phyloP scores from a whole-genome alignment of 176 grass and related monocot species.

The Oryza meyeriana region DNA sequence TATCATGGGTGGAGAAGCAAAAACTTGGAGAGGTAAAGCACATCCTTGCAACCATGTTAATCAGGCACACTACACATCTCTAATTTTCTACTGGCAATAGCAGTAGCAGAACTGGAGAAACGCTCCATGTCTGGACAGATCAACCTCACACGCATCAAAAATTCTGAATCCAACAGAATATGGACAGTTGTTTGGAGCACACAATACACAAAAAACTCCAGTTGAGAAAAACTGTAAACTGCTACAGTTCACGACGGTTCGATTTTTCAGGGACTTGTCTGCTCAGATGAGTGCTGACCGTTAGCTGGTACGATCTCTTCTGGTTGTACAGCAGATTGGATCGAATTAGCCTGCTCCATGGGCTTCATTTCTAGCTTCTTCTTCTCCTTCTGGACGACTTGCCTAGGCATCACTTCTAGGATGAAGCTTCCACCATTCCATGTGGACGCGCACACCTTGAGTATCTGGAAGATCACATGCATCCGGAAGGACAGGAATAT shows the following conservation, averaged over 20 bases:
- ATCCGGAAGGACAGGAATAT: conserved; percentile 91
- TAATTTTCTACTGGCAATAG: not conserved
- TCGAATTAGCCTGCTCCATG: conserved; percentile 20
- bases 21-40: no score
- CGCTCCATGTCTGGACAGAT: not conserved
- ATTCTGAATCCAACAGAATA: not conserved
- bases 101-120: not conserved
- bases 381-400: conserved; percentile 77
- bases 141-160: not conserved
- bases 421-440: conserved; percentile 98
- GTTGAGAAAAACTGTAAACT: not conserved
- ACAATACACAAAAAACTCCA: not conserved
- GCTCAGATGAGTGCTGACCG: conserved; percentile 11
- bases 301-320: not conserved
- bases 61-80: no score
- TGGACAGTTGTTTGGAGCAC: not conserved
- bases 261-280: not conserved
- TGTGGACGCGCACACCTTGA: conserved; percentile 79
- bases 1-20: no score
- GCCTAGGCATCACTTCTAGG: conserved; percentile 79
- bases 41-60: no score
- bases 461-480: conserved; percentile 78
- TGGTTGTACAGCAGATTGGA: not conserved
- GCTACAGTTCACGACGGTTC: not conserved
- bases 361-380: conserved; percentile 77